These are phyloP conservation scores for Cladosporium velox DNA, from an alignment of 2,329 filamentous ascomycete species.

Conservation along the genomic window DNA sequence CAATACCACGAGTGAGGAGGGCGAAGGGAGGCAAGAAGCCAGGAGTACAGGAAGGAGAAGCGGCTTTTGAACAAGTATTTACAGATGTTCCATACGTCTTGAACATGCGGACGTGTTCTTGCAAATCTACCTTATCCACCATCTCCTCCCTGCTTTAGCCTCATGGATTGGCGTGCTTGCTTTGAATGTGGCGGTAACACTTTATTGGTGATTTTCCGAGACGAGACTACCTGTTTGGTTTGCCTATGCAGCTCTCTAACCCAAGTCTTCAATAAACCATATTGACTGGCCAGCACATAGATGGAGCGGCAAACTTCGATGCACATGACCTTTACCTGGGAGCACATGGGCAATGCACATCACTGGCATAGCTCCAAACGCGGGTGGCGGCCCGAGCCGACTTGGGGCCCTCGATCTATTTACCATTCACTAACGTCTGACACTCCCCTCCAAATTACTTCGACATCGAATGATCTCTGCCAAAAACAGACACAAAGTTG, in stretches of 20 bases:
- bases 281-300: not conserved
- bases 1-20: not conserved
- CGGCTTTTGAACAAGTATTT: conserved; percentile 21
- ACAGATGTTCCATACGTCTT: conserved; percentile 37
- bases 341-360: not conserved
- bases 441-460: not conserved
- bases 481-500: not conserved
- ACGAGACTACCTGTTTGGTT: not conserved
- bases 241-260: not conserved
- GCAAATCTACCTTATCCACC: conserved; percentile 9
- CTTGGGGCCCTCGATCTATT: not conserved
- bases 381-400: conserved; percentile 2
- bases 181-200: not conserved
- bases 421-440: conserved; percentile 9
- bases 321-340: not conserved
- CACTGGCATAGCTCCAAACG: conserved; percentile 1
- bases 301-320: not conserved
- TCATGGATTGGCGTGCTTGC: not conserved
- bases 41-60: not conserved
- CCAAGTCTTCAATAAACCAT: not conserved
- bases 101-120: conserved; percentile 39
- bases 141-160: not conserved
- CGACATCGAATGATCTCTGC: not conserved
- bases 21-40: not conserved
- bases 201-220: not conserved